Evolutionary conservation across 768 basidiomycete genomes (phyloP).

Genomic region (Cystobasidium tubakii): DNA sequence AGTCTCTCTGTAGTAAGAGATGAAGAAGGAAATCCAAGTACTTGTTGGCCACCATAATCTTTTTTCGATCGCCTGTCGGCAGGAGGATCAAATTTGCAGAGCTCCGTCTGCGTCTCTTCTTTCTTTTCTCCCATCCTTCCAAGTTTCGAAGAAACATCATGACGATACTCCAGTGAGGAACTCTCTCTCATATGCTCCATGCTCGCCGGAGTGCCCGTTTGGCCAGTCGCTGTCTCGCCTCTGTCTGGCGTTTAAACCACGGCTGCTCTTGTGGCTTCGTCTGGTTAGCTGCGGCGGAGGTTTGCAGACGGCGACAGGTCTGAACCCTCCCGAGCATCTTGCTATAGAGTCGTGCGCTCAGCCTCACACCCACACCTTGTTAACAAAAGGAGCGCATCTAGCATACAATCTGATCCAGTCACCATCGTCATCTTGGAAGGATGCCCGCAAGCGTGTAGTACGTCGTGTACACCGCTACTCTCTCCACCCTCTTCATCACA

Average conservation of each 20-base stretch:
- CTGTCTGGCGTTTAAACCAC: neutral
- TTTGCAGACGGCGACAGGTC: neutral
- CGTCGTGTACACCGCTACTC: too few relatives aligned
- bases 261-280: neutral
- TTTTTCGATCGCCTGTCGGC: neutral
- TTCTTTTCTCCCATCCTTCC: slow-evolving; percentile 31
- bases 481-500: neutral
- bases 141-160: slow-evolving; percentile 29
- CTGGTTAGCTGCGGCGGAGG: neutral
- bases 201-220: slow-evolving; percentile 21
- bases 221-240: slow-evolving; percentile 4
- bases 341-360: slow-evolving; percentile 29
- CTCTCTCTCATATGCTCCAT: neutral
- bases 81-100: neutral
- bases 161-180: slow-evolving; percentile 35
- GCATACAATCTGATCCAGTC: slow-evolving; percentile 30
- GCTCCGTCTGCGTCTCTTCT: neutral
- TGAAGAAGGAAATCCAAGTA: neutral
- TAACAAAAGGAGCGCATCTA: slow-evolving; percentile 28
- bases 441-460: neutral
- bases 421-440: slow-evolving; percentile 3
- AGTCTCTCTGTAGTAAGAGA: neutral
- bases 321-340: neutral
- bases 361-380: slow-evolving; percentile 36
- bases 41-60: neutral